Conservation (phyloP, 202 grass and related monocot genomes). For the Zoysia matrella region DNA sequence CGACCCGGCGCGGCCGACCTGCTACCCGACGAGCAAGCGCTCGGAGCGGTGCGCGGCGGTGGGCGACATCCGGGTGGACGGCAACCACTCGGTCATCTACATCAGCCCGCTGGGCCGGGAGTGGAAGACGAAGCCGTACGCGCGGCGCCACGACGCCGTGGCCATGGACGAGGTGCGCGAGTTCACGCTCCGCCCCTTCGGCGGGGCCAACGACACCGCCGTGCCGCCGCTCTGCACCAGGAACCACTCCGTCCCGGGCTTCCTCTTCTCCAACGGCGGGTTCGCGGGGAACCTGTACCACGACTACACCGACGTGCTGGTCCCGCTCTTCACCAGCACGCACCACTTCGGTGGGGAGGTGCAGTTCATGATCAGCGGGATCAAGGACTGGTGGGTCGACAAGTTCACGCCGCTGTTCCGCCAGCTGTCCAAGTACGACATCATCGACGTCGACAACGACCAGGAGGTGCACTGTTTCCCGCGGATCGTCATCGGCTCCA, state of each 20-base stretch:
- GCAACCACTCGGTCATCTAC: conserved; percentile 59
- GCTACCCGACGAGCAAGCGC: conserved; percentile 62
- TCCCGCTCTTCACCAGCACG: conserved; percentile 72
- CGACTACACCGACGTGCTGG: conserved; percentile 84
- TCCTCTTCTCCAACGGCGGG: conserved; percentile 77
- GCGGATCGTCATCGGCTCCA: conserved; percentile 65
- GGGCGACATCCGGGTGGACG: conserved; percentile 62
- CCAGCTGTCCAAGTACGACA: conserved; percentile 63
- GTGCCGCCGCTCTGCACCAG: conserved; percentile 61
- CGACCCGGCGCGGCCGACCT: conserved; percentile 50
- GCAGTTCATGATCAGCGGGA: conserved; percentile 50
- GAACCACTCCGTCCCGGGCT: conserved; percentile 68
- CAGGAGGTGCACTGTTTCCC: background rate
- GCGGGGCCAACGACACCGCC: conserved; percentile 19
- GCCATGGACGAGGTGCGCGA: conserved; percentile 76
- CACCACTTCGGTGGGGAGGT: conserved; percentile 72
- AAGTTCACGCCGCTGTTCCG: conserved; percentile 70
- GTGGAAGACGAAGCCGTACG: conserved; percentile 66
- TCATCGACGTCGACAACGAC: conserved; percentile 72
- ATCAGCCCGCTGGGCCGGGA: conserved; percentile 42
- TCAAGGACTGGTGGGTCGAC: conserved; percentile 79
- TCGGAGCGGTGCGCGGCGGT: conserved; percentile 63
- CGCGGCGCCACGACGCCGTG: conserved; percentile 56
- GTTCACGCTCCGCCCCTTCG: conserved; percentile 64
- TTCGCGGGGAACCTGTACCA: conserved; percentile 91